Evolutionary conservation across 129 eudicot species (phyloP).

Genomic region (Cynara cardunculus): DNA sequence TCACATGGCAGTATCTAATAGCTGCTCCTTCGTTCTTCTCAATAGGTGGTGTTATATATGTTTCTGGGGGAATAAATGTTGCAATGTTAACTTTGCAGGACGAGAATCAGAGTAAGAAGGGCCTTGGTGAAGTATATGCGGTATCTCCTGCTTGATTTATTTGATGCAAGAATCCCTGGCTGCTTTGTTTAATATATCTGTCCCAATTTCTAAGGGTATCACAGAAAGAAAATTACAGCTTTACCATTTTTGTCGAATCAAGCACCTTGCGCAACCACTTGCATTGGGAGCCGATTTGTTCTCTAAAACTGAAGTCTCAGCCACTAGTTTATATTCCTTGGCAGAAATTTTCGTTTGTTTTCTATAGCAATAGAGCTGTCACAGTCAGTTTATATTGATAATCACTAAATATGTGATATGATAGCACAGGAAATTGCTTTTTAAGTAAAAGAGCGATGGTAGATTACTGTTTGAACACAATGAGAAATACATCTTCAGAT

Average conservation of each 20-base stretch:
- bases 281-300: neutral
- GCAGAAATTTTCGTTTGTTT: neutral
- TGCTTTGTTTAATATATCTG: neutral
- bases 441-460: neutral
- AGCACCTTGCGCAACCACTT: neutral
- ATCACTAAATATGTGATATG: neutral
- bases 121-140: slow-evolving; percentile 89
- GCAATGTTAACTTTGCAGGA: slow-evolving; percentile 51
- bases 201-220: neutral
- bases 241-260: neutral
- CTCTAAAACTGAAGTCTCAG: neutral
- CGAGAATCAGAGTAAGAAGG: slow-evolving; percentile 89
- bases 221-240: neutral
- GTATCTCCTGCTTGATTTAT: slow-evolving; percentile 19
- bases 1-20: neutral
- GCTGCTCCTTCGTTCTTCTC: neutral
- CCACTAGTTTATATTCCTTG: neutral
- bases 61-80: neutral
- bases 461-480: neutral
- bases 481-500: neutral
- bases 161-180: neutral
- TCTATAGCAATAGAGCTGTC: neutral
- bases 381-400: neutral
- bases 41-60: neutral
- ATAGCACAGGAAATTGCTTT: neutral